Evolutionary conservation across 2,329 filamentous ascomycete species (phyloP).

Genomic region (Fonsecaea multimorphosa): DNA sequence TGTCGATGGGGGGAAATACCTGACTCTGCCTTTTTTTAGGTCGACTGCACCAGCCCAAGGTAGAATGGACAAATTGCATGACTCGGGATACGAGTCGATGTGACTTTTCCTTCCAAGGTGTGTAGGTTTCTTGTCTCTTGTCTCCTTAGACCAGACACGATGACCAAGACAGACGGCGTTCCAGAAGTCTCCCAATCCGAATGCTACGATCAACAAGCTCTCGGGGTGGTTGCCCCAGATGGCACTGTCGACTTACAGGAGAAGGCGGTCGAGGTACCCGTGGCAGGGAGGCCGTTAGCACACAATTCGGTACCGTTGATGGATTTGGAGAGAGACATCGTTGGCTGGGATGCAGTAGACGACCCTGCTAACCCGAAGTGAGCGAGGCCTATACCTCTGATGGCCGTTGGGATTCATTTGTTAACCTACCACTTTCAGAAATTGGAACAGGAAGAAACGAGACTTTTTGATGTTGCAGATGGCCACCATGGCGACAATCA

Average conservation of each 20-base stretch:
- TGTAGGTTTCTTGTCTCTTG: neutral
- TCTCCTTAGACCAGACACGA: neutral
- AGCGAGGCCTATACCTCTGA: neutral
- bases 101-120: neutral
- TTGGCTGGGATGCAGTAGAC: neutral
- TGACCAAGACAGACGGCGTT: neutral
- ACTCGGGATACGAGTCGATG: neutral
- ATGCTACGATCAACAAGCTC: neutral
- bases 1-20: neutral
- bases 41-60: neutral
- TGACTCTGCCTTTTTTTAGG: neutral
- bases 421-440: neutral
- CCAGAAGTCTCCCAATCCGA: neutral
- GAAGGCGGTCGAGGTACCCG: neutral
- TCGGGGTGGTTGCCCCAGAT: neutral
- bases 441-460: neutral
- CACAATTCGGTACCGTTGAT: neutral
- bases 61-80: neutral
- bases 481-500: neutral
- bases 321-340: neutral
- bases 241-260: neutral
- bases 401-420: neutral
- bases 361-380: neutral
- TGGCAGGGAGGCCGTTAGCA: neutral
- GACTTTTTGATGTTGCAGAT: neutral